Evolutionary conservation across 345 rosid species (phyloP), one percentile per base, ranked within the genome.

Genomic region (Durio zibethinus): DNA sequence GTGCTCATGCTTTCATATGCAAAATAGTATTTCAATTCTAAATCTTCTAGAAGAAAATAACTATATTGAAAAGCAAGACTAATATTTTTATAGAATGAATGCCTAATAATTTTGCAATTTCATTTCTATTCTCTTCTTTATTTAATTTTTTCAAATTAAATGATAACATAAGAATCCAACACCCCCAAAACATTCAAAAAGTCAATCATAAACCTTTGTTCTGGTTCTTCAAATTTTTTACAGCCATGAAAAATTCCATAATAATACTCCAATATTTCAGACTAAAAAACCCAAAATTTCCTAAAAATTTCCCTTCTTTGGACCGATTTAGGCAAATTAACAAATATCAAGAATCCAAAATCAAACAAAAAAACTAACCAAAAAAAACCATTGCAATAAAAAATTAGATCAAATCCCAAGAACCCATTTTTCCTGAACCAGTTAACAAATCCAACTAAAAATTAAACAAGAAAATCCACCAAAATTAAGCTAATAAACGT

Each of bases 181-280:
- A 33, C 20, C 27, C 66, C 36, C 38, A 70, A 73, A 73, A 1
- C 35, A 14, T 61, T 54, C 35, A 4, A 9, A 67, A 80, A 78
- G 67, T 66, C 67, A 75, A 57, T 48, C 69, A 67, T 71, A 15
- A 77, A 62, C 53, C 16, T 52, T 64, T 59, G 40, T 38, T 74
- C 67, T 63, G 54, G 65, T 64, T 48, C 76, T 43, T 72, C 38
- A 74, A 54, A 20, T 50, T 81, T 81, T 64, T 50, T 6, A 42
- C 52, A 8, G 20, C 20, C 56, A 81, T 14, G 40, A 50, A 42
- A 66, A 10, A 42, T 47, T 29, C 54, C 74, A 74, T n/a, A 75
- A 77, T 20, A 72, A 45, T 72, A 60, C 36, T 75, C 47, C 15
- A 20, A 72, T 11, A 56, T 40, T 76, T 56, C 69, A 54, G 33